Base-by-base conservation (phyloP, 2,329 filamentous ascomycete genomes). In the Myriosclerotinia duriaeana region DNA sequence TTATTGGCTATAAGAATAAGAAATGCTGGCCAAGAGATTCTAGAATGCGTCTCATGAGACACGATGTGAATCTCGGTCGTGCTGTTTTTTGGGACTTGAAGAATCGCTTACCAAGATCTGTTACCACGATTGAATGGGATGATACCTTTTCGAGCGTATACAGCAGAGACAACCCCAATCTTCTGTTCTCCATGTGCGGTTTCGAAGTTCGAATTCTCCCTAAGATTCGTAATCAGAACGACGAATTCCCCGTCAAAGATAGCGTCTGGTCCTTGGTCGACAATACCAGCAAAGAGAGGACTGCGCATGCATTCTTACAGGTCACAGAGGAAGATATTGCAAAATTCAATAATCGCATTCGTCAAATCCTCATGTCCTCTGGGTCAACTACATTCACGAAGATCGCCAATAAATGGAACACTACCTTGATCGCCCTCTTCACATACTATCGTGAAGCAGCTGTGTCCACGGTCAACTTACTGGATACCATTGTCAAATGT, bases 381-480 rank as follows among this genome's bases (percentile, higher is more conserved):
- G 96, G 95, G n/a, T 97, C 92, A 6, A 99, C 95, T 0, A 99
- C 95, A 0, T 99, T 99, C 80, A 99, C 95, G 55, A 99, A 99
- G 85, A 99, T 99, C 75, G 95, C 96, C 56, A 99, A 99, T 81
- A 99, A 99, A 81, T 99, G 96, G 95, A 99, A 99, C 79, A 99
- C 95, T 0, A 95, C 92, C 1, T 80, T 99, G 72, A 99, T 99
- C 74, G 93, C 95, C 0, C 85, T 99, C 36, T 99, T 99, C 80
- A 98, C 95, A 0, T 99, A 99, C 79, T 99, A 99, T 77, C 92
- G 95, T 77, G 95, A 99, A 77, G 95, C 95, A 58, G 95, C 95
- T 20, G 94, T 98, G 1, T 97, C 94, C 0, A 99, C 96, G 0
- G 92, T 98, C 68, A 91, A 92, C 69, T 83, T 99, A 5, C 85